phyloP scores from a whole-genome alignment of 495 filamentous ascomycete genomes.

The Daldinia caldariorum region DNA sequence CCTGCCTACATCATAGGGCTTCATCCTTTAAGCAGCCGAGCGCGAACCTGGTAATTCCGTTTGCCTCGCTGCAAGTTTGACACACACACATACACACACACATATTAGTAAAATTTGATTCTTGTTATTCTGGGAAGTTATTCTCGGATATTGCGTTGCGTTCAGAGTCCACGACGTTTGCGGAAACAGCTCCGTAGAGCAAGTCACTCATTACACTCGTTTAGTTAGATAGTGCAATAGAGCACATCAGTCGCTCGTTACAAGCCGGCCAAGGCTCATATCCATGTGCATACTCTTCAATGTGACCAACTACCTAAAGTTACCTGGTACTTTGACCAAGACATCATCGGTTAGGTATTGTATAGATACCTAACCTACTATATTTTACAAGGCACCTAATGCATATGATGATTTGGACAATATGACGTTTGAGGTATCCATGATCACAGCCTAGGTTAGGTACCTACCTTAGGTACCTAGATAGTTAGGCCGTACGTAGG shows the following conservation, averaged over 20 bases:
- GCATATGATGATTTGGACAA: too few relatives aligned
- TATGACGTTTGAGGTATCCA: too few relatives aligned
- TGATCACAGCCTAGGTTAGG: too few relatives aligned
- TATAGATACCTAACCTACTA: too few relatives aligned
- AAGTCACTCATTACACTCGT: slow-evolving; percentile 27
- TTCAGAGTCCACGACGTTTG: slow-evolving; percentile 19
- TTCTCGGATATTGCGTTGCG: slow-evolving; percentile 1
- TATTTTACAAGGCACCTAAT: too few relatives aligned
- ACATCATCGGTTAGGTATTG: background rate
- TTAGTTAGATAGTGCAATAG: slow-evolving; percentile 43
- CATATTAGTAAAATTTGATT: slow-evolving; percentile 33
- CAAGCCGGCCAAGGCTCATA: background rate
- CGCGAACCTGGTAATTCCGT: slow-evolving; percentile 10
- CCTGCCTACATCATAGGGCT: slow-evolving; percentile 39
- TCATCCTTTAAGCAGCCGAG: slow-evolving; percentile 33
- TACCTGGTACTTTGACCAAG: background rate
- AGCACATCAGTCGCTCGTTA: slow-evolving; percentile 42
- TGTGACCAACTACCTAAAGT: background rate
- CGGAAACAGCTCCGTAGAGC: slow-evolving; percentile 20
- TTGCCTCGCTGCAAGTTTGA: slow-evolving; percentile 20
- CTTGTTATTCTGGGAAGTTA: slow-evolving; percentile 12
- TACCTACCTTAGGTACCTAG: too few relatives aligned
- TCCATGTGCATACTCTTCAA: background rate
- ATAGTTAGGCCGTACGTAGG: too few relatives aligned
- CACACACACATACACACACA: too few relatives aligned